These are phyloP conservation scores for Peronosclerospora sorghi DNA, from an alignment of 352 stramenopile species.

Conservation along the genomic window DNA sequence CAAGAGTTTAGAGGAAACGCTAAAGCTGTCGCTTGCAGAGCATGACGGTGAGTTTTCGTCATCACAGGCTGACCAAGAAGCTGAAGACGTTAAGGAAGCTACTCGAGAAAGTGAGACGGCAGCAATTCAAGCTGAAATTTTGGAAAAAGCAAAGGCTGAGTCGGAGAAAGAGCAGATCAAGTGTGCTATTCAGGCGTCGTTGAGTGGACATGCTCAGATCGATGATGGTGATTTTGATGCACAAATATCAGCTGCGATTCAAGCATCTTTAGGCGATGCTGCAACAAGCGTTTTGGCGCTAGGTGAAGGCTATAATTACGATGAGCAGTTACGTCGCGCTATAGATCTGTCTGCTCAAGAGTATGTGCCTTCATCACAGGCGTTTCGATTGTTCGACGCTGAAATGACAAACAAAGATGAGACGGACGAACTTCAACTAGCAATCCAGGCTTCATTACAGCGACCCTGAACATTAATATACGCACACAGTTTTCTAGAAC, in stretches of 20 bases:
- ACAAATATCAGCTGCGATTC: constrained; percentile 53
- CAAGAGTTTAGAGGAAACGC: constrained; percentile 62
- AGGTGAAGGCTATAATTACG: constrained; percentile 20
- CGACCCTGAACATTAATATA: constrained; percentile 20
- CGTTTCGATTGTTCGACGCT: constrained; percentile 9
- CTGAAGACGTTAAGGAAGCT: constrained; percentile 34
- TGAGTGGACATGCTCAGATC: constrained; percentile 7
- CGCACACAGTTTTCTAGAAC: constrained; percentile 7
- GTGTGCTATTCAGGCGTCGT: constrained; percentile 53
- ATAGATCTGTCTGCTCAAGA: constrained; percentile 57
- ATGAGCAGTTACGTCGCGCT: constrained; percentile 49
- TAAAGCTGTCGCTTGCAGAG: constrained; percentile 50
- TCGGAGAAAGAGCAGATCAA: constrained; percentile 71
- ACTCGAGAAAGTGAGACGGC: constrained; percentile 65
- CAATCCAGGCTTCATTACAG: constrained; percentile 69
- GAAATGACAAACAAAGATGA: constrained; percentile 36
- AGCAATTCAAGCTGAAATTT: constrained; percentile 57
- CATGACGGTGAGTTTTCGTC: constrained; percentile 16
- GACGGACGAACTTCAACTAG: constrained; percentile 65
- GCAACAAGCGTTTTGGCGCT: background rate
- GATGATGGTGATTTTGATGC: constrained; percentile 32
- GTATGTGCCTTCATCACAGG: constrained; percentile 18
- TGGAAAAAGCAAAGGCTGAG: constrained; percentile 52
- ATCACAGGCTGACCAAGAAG: constrained; percentile 22
- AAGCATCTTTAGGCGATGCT: constrained; percentile 39